These are phyloP conservation scores for Rubroboletus pulcherrimus DNA, from an alignment of 768 basidiomycete genomes.

Conservation along the genomic window DNA sequence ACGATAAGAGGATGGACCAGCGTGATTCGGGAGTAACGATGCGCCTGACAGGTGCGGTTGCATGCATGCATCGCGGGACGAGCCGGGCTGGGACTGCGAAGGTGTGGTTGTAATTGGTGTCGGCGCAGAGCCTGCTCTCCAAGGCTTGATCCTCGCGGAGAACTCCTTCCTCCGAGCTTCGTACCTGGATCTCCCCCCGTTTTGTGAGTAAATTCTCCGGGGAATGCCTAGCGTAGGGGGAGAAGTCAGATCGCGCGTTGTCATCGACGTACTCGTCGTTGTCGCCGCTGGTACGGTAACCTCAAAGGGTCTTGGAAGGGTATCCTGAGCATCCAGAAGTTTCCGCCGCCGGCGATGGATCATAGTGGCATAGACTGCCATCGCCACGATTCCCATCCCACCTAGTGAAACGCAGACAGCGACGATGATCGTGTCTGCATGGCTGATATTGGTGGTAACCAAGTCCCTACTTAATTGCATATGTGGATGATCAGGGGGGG, in stretches of 20 bases:
- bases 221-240: slow-evolving; percentile 1
- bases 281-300: slow-evolving; percentile 9
- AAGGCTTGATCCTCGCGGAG: neutral
- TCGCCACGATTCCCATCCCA: slow-evolving; percentile 15
- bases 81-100: neutral
- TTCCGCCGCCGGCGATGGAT: slow-evolving; percentile 16
- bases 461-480: slow-evolving; percentile 1
- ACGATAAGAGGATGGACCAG: neutral
- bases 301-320: slow-evolving; percentile 26
- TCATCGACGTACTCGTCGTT: neutral
- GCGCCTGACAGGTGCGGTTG: slow-evolving; percentile 4
- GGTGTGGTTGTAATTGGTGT: neutral
- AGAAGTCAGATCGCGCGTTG: neutral
- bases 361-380: slow-evolving; percentile 15
- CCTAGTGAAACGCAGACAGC: slow-evolving; percentile 23
- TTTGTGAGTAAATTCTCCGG: neutral
- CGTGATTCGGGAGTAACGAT: neutral
- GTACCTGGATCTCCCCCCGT: neutral
- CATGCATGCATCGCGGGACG: neutral
- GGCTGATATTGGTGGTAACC: neutral
- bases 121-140: neutral
- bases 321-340: slow-evolving; percentile 19
- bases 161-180: neutral
- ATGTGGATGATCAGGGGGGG: neutral
- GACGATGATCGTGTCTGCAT: slow-evolving; percentile 7